Evolutionary conservation across 139 green algal species (phyloP).

Genomic region (Tetradesmus lagerheimii): DNA sequence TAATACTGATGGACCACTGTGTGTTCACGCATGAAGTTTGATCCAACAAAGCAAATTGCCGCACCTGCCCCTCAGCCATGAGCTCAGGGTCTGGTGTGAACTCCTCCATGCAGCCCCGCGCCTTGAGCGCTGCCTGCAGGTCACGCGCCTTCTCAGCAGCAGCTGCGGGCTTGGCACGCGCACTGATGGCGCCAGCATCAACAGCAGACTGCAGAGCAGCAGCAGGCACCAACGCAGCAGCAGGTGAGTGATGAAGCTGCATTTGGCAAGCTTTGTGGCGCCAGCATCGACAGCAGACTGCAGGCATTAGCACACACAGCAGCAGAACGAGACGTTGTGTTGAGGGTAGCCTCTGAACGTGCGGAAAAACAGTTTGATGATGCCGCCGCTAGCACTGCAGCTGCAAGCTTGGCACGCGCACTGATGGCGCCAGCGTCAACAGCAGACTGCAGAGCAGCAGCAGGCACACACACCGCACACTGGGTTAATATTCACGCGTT

Average conservation of each 20-base stretch:
- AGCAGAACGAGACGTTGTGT: too few species aligned
- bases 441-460: not conserved
- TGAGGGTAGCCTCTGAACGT: too few species aligned
- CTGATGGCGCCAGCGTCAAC: not conserved
- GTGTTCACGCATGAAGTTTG: not conserved
- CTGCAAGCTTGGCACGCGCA: constrained; percentile 73
- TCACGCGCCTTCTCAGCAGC: constrained; percentile 54
- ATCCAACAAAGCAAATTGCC: not conserved
- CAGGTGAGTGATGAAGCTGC: too few species aligned
- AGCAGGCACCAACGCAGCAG: not conserved
- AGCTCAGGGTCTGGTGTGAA: constrained; percentile 78
- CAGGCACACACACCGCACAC: not conserved
- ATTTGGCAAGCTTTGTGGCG: too few species aligned
- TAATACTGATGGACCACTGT: constrained; percentile 68
- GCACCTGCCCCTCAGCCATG: constrained; percentile 78
- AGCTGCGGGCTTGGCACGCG: constrained; percentile 71
- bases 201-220: constrained; percentile 43
- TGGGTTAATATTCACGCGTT: too few species aligned
- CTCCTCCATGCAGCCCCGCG: constrained; percentile 82
- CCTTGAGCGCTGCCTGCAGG: constrained; percentile 64
- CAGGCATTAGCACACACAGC: too few species aligned
- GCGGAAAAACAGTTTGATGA: too few species aligned
- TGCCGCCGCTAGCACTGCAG: too few species aligned
- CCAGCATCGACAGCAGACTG: too few species aligned
- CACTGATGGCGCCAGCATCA: constrained; percentile 78